Evolutionary conservation across 805 yeast genomes (phyloP).

Genomic region (Danielozyma ontarioensis): DNA sequence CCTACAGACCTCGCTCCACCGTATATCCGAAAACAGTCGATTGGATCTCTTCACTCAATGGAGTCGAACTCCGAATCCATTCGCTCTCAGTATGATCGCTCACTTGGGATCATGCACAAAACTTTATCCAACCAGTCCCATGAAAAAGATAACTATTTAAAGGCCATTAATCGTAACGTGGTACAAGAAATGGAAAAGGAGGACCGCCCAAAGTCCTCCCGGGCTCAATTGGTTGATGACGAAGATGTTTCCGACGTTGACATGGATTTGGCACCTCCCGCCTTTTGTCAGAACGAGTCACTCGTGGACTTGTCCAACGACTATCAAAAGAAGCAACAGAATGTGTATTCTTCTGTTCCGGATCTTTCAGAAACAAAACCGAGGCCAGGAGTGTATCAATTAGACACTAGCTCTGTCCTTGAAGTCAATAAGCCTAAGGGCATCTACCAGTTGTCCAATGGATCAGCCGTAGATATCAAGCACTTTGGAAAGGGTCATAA

Average conservation of each 20-base stretch:
- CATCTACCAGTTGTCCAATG: constrained; percentile 7
- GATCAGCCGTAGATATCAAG: constrained; percentile 35
- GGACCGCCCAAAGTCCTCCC: constrained; percentile 18
- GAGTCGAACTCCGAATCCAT: constrained; percentile 6
- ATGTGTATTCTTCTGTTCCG: constrained; percentile 11
- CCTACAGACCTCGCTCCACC: neutral
- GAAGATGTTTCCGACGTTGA: constrained; percentile 1
- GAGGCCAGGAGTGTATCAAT: neutral
- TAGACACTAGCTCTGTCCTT: neutral
- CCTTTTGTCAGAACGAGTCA: too few relatives aligned
- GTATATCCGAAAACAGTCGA: neutral
- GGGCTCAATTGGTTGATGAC: constrained; percentile 12
- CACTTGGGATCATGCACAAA: constrained; percentile 8
- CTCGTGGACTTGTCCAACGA: constrained; percentile 1
- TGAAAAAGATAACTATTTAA: constrained; percentile 3
- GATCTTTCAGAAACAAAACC: constrained; percentile 6
- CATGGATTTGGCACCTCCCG: neutral
- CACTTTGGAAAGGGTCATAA: constrained; percentile 35
- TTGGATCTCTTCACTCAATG: constrained; percentile 8
- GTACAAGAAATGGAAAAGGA: constrained; percentile 1
- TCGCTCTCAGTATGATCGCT: constrained; percentile 9
- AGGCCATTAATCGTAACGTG: constrained; percentile 7
- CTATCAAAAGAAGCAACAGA: constrained; percentile 3
- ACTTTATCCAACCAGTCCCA: constrained; percentile 5
- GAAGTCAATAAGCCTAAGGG: neutral